Evolutionary conservation across 306 rosid species (phyloP), one percentile per base, ranked within the genome.

Genomic region (Sphenostylis stenocarpa): DNA sequence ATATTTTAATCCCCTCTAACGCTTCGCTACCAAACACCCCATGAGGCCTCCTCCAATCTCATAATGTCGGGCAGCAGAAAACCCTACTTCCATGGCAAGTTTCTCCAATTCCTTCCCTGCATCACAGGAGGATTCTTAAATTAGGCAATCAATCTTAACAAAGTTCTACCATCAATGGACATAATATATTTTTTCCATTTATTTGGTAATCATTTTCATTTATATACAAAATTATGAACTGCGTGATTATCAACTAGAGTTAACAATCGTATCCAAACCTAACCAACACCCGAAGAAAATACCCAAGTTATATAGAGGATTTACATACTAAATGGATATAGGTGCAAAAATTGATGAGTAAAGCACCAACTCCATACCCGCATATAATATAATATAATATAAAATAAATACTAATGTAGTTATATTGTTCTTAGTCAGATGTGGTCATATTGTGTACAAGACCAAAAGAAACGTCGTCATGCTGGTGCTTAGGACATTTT

Each of bases 31-130:
- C 75, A 96, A 84, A 84, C 91, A 91, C 36, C 97, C 99, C 97
- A 91, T 92, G 58, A 96, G 69, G 85, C 97, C 91, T 77, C 99
- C 91, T 39, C 88, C 71, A 63, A 96, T 88, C 86, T 96, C 99
- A 81, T 92, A 91, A 85, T 85, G 92, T 10, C 29, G 74, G 28
- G 92, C 93, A 39, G 80, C 69, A 11, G 98, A 89, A 83, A 96
- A 96, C 60, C 97, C 97, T 17, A 89, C 93, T 70, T 91, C 91
- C 74, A 88, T 71, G 45, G 96, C 96, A 60, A 96, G 91, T 67
- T 86, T 73, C 87, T 92, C 97, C 92, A 91, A 73, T 61, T 92
- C 96, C 86, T 86, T 79, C 69, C 98, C 97, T 89, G 95, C 77
- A 80, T 70, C 80, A 76, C 9, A 75, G 26, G 68, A 81, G 20